Evolutionary conservation across 805 yeast species (phyloP).

Genomic region (Metschnikowia hibisci): DNA sequence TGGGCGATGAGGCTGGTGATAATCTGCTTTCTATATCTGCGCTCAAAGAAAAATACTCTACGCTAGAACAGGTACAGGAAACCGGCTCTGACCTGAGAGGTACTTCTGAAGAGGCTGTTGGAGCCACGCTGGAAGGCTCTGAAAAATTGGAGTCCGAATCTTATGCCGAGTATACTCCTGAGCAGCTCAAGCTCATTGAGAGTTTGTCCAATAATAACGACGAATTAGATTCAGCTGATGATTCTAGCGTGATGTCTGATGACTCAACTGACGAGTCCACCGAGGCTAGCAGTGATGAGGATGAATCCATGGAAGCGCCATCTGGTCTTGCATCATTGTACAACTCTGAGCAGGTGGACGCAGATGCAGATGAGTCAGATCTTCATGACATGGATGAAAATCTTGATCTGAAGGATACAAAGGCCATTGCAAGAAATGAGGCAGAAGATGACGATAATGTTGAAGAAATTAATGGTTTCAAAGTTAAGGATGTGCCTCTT

Average conservation of each 20-base stretch:
- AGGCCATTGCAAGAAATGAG: slow-evolving; percentile 2
- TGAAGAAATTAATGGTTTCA: slow-evolving; percentile 40
- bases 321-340: slow-evolving; percentile 5
- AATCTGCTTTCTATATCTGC: slow-evolving; percentile 52
- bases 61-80: slow-evolving; percentile 23
- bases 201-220: slow-evolving; percentile 11
- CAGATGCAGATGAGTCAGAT: neutral
- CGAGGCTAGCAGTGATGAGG: slow-evolving; percentile 1
- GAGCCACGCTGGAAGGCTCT: slow-evolving; percentile 3
- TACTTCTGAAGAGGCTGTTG: slow-evolving; percentile 10
- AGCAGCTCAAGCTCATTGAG: slow-evolving; percentile 30
- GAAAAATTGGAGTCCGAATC: neutral
- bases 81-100: slow-evolving; percentile 17
- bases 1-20: slow-evolving; percentile 36
- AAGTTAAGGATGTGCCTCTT: slow-evolving; percentile 61
- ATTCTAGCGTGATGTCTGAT: slow-evolving; percentile 19
- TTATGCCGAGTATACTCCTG: slow-evolving; percentile 29
- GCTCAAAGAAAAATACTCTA: slow-evolving; percentile 52
- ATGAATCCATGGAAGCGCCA: neutral
- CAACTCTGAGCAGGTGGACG: slow-evolving; percentile 2
- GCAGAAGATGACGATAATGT: slow-evolving; percentile 17
- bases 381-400: neutral
- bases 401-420: neutral
- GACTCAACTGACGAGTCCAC: slow-evolving; percentile 14
- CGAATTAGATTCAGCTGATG: slow-evolving; percentile 19